Conservation (phyloP, 1,284 basidiomycete species). For the Cryptococcus sp. region DNA sequence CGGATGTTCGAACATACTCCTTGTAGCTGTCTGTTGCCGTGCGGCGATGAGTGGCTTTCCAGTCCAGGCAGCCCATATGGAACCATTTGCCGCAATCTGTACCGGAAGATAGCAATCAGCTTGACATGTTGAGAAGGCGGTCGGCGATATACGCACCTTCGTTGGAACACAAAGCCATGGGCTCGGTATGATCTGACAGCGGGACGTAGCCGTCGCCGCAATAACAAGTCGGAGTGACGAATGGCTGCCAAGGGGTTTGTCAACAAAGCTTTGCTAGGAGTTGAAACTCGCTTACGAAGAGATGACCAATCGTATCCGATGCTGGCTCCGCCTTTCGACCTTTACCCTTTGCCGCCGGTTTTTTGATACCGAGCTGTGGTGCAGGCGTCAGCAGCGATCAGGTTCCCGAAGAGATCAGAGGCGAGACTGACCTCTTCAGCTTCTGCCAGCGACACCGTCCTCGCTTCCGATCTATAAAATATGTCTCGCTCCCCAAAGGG, state of each 20-base stretch:
- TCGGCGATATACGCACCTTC: constrained; percentile 11
- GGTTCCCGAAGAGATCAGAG: neutral
- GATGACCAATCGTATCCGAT: constrained; percentile 2
- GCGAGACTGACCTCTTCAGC: neutral
- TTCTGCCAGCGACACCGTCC: constrained; percentile 9
- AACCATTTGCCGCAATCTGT: constrained; percentile 31
- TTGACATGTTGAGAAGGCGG: neutral
- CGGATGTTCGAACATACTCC: constrained; percentile 13
- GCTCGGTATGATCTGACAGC: constrained; percentile 9
- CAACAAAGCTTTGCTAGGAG: neutral
- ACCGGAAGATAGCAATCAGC: neutral
- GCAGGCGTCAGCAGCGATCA: no score
- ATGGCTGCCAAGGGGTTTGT: constrained; percentile 12
- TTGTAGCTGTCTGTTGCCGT: neutral
- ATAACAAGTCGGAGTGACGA: constrained; percentile 23
- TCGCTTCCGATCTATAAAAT: constrained; percentile 20
- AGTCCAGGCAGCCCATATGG: constrained; percentile 26
- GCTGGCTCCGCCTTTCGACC: neutral
- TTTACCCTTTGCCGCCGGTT: neutral
- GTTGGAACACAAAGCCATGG: constrained; percentile 31
- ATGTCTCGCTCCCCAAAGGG: constrained; percentile 13
- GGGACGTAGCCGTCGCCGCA: constrained; percentile 25
- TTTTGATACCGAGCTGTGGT: constrained; percentile 5
- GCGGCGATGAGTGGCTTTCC: constrained; percentile 4
- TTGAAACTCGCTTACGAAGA: constrained; percentile 13